Evolutionary conservation across 1,284 basidiomycete species (phyloP).

Genomic region (Fomitopsis palustris): DNA sequence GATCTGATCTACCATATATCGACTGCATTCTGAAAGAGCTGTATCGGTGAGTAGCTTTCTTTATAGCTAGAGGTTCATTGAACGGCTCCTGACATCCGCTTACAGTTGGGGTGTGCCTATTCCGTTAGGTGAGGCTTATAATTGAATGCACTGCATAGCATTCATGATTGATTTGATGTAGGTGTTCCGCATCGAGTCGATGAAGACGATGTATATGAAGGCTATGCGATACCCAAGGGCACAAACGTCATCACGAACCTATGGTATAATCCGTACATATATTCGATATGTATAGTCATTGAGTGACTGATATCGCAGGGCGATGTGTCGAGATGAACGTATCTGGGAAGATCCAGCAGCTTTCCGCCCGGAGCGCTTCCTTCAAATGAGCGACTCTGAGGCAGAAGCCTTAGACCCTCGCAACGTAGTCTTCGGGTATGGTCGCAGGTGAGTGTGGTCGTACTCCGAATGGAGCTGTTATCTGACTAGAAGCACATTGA

Average conservation of each 20-base stretch:
- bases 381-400: background rate
- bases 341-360: background rate
- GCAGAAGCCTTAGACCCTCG: background rate
- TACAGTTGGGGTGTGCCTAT: background rate
- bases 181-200: background rate
- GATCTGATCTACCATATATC: slow-evolving; percentile 29
- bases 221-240: background rate
- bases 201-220: background rate
- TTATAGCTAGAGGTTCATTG: background rate
- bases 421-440: background rate
- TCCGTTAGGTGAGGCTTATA: background rate
- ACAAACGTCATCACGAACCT: background rate
- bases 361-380: background rate
- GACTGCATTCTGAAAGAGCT: slow-evolving; percentile 31
- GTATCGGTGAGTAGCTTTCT: slow-evolving; percentile 4
- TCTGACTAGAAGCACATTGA: background rate
- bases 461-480: background rate
- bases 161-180: background rate
- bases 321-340: background rate
- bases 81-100: background rate
- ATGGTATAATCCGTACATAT: background rate
- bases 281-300: background rate
- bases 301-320: background rate
- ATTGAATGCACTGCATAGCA: background rate
- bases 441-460: background rate